Percentiles rank a stretch among this genome's conserved stretches.
Evolutionary conservation across 371 early-diverging fungal genomes (phyloP).

Genomic region (Lichtheimia ramosa): DNA sequence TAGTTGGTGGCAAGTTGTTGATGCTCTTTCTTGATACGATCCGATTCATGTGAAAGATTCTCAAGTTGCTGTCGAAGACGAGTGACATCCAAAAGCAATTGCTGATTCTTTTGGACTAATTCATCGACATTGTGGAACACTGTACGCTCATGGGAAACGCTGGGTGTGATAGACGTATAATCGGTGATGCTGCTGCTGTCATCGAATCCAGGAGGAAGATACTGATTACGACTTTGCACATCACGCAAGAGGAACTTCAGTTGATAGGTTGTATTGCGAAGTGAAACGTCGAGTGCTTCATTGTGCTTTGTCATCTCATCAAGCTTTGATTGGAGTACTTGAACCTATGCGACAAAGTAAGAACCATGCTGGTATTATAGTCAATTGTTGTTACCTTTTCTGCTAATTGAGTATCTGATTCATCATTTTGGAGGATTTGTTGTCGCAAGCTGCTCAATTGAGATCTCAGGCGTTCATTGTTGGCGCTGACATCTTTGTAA

Average conservation of each 20-base stretch:
- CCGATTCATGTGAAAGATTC: neutral
- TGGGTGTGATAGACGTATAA: slow-evolving; percentile 9
- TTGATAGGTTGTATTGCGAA: slow-evolving; percentile 19
- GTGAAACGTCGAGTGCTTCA: neutral
- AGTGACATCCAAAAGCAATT: slow-evolving; percentile 5
- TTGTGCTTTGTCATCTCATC: neutral
- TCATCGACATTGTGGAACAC: slow-evolving; percentile 19
- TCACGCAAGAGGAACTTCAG: slow-evolving; percentile 18
- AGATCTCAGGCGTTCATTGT: neutral
- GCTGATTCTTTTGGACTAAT: slow-evolving; percentile 17
- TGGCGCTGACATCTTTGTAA: neutral
- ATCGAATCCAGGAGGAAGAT: slow-evolving; percentile 15
- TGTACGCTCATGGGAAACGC: slow-evolving; percentile 6
- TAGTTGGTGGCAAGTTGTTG: neutral
- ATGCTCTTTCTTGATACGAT: neutral
- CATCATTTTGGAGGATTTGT: neutral
- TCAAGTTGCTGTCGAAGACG: neutral
- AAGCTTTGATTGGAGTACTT: neutral
- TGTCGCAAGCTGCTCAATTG: neutral
- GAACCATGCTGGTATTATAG: neutral
- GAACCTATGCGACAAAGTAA: neutral
- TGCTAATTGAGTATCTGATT: neutral
- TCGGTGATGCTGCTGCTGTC: slow-evolving; percentile 6
- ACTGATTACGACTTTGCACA: slow-evolving; percentile 15
- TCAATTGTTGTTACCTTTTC: neutral